Conservation (phyloP, 2,329 filamentous ascomycete species). For the Paecilomyces dactylethromorphus region DNA sequence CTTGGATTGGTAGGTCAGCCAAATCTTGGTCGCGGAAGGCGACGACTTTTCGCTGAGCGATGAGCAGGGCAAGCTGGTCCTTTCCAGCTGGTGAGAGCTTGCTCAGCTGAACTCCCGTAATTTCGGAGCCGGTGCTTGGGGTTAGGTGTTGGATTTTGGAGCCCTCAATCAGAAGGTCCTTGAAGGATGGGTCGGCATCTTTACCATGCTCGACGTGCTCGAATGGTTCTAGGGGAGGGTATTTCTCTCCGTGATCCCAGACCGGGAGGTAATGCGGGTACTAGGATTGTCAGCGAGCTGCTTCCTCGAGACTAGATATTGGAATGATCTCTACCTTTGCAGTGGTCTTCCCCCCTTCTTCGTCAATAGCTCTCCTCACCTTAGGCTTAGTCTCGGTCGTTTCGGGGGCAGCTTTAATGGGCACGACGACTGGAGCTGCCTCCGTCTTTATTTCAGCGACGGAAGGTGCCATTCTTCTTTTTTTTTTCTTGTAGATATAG, state of each 20-base stretch:
- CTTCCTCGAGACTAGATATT: neutral
- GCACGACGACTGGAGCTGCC: neutral
- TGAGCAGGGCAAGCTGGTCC: constrained; percentile 44
- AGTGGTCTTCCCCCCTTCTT: constrained; percentile 16
- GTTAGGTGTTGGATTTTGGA: constrained; percentile 10
- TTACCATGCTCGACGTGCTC: constrained; percentile 36
- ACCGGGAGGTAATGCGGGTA: constrained; percentile 20
- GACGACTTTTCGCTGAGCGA: constrained; percentile 20
- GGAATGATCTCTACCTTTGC: constrained; percentile 11
- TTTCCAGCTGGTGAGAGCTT: constrained; percentile 43
- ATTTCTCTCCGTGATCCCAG: constrained; percentile 22
- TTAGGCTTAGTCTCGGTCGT: constrained; percentile 5
- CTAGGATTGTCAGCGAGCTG: constrained; percentile 3
- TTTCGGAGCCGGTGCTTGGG: constrained; percentile 41
- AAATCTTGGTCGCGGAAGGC: constrained; percentile 12
- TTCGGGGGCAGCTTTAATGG: neutral
- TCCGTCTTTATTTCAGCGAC: neutral
- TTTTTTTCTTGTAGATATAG: neutral
- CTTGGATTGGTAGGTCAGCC: constrained; percentile 10
- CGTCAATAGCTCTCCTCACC: constrained; percentile 15
- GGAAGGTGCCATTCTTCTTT: neutral
- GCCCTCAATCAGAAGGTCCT: constrained; percentile 31
- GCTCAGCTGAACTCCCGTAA: constrained; percentile 44
- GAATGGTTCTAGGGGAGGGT: constrained; percentile 34
- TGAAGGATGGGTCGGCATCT: constrained; percentile 37